Conservation (phyloP, 2,329 filamentous ascomycete genomes). For the Aspergillus sp. region DNA sequence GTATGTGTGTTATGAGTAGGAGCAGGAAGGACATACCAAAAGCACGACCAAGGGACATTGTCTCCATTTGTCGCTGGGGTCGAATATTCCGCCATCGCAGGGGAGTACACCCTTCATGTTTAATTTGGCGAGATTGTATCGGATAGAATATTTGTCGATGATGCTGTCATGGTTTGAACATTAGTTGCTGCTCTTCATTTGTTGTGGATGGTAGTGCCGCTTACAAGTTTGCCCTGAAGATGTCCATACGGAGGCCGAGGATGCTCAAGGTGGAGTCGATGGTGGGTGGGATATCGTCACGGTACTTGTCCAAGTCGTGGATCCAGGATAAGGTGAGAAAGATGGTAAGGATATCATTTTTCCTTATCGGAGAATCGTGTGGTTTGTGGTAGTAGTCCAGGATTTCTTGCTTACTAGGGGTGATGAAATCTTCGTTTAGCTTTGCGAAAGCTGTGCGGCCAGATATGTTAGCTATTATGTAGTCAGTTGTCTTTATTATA, state of each 20-base stretch:
- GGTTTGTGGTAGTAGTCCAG: too few relatives aligned
- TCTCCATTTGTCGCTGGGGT: not conserved
- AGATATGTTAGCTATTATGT: too few relatives aligned
- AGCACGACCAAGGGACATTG: not conserved
- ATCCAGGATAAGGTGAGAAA: too few relatives aligned
- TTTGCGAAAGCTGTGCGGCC: too few relatives aligned
- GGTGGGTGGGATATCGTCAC: not conserved
- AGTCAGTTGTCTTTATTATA: too few relatives aligned
- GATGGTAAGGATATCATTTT: too few relatives aligned
- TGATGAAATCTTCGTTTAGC: too few relatives aligned
- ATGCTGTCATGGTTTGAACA: not conserved
- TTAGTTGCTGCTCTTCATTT: not conserved
- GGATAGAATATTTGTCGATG: not conserved
- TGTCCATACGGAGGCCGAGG: not conserved
- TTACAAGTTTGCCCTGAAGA: not conserved
- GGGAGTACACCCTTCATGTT: not conserved
- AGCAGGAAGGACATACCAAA: not conserved
- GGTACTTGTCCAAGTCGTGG: too few relatives aligned
- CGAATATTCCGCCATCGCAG: not conserved
- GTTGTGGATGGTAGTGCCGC: too few relatives aligned
- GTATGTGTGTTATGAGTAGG: not conserved
- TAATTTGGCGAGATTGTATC: not conserved
- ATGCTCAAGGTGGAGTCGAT: not conserved
- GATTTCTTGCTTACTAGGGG: too few relatives aligned
- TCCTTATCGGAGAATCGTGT: too few relatives aligned